Base-by-base conservation (phyloP, 495 filamentous ascomycete genomes). In the Hypoxylon fuscum region DNA sequence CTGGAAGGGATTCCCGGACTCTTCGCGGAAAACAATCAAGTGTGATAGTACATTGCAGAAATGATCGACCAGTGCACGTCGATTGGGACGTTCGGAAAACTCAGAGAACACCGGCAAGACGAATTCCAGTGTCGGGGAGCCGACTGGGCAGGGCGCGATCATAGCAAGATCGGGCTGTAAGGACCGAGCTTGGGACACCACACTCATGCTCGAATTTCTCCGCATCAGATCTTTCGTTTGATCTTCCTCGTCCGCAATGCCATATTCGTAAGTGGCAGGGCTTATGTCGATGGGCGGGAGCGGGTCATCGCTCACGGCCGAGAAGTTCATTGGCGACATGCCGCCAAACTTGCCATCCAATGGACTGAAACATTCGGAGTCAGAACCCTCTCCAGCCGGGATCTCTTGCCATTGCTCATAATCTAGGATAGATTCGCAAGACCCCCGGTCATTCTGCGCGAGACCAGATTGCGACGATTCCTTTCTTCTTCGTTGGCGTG, bases 21-120 rank as follows among this genome's bases (percentile, higher is more conserved):
- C 84, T 55, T 88, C 85, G 35, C 84, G 81, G 52, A 88, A 85
- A 5, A 87, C 85, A 27, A 88, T 85, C 27, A 86, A 73, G 68
- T 86, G 85, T 7, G 83, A 86, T 34, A 87, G 60, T 20, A 87
- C 82, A 57, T 85, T 85, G 74, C 84, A 85, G 63, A 87, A 87
- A 69, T 88, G 84, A 63, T 86, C 82, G 20, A 88, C 74, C 22
- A 87, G 70, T 17, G 76, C 81, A 34, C 85, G 75, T 25, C 83
- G 79, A 59, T 84, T 85, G 27, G 76, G 78, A 27, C 75, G 80
- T 17, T 77, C 73, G 23, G 81, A 77, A 68, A 86, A 85, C 56
- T 87, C 84, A 15, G 76, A 75, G 55, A 84, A 87, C 11, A 71
- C 68, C 3, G 85, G 83, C 7, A 81, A 54, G 40, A 65, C 69